Evolutionary conservation across 169 alveolate species (phyloP).

Genomic region (Babesia sp.): DNA sequence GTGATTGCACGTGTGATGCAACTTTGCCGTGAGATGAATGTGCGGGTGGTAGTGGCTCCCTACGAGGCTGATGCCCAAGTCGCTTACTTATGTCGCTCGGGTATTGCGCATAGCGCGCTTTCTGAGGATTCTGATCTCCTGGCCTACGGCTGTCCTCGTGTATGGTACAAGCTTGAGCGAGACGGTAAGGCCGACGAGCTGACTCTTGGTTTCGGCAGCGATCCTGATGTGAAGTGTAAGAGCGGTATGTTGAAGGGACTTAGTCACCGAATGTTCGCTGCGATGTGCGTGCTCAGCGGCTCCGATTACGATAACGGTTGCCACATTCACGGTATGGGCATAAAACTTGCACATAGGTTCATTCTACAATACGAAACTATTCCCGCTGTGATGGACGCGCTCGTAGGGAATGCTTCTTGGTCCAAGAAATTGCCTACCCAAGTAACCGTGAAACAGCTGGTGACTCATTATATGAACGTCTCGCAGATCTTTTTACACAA

Average conservation of each 20-base stretch:
- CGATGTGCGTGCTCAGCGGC: conserved; percentile 79
- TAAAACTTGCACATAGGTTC: conserved; percentile 71
- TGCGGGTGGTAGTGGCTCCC: conserved; percentile 94
- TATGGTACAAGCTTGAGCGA: conserved; percentile 78
- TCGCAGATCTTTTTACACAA: conserved; percentile 72
- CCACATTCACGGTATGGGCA: conserved; percentile 80
- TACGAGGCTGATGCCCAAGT: conserved; percentile 98
- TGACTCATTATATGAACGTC: conserved; percentile 61
- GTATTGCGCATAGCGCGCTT: conserved; percentile 83
- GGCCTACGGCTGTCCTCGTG: conserved; percentile 92
- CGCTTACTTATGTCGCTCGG: conserved; percentile 90
- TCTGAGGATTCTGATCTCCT: conserved; percentile 94
- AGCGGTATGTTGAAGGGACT: conserved; percentile 68
- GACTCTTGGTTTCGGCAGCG: conserved; percentile 53
- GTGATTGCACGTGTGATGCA: conserved; percentile 67
- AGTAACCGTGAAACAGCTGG: conserved; percentile 60
- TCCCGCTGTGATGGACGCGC: conserved; percentile 42
- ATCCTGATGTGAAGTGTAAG: conserved; percentile 43
- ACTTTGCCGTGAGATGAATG: conserved; percentile 64
- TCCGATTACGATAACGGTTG: conserved; percentile 78
- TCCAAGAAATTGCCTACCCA: conserved; percentile 70
- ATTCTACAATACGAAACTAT: conserved; percentile 63
- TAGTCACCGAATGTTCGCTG: conserved; percentile 69
- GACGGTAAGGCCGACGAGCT: conserved; percentile 75
- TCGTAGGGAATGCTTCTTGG: conserved; percentile 64